phyloP scores from a whole-genome alignment of 1,139 yeast species.

The Kodamaea arcana region DNA sequence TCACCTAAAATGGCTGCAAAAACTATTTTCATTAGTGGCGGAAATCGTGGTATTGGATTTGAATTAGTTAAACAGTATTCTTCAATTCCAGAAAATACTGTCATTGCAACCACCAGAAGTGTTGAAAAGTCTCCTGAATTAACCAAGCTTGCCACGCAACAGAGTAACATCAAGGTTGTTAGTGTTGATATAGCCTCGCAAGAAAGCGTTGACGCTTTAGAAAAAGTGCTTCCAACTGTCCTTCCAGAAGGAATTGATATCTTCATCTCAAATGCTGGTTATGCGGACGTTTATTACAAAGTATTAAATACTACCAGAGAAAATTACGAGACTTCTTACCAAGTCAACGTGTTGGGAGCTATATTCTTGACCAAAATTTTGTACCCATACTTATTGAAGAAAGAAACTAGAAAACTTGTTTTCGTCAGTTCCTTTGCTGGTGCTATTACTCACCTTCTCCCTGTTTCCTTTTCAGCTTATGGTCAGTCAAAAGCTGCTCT shows the following conservation, averaged over 20 bases:
- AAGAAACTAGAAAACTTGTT: constrained; percentile 3
- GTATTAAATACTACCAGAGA: constrained; percentile 2
- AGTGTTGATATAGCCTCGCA: constrained; percentile 5
- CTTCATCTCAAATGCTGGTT: constrained; percentile 5
- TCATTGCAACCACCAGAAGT: constrained; percentile 18
- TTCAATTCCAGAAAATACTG: constrained; percentile 14
- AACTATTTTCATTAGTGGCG: constrained; percentile 21
- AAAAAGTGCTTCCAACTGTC: constrained; percentile 1
- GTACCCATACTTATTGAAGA: constrained; percentile 4
- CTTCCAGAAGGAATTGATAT: constrained; percentile 4
- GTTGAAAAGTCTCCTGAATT: constrained; percentile 10
- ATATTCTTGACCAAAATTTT: constrained; percentile 3
- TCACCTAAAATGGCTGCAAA: background rate
- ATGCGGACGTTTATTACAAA: background rate
- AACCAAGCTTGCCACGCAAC: constrained; percentile 1
- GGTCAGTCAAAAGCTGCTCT: constrained; percentile 28
- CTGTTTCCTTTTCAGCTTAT: constrained; percentile 18
- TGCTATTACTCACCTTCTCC: constrained; percentile 6
- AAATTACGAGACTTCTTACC: constrained; percentile 2
- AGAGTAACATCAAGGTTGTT: constrained; percentile 5
- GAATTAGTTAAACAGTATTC: constrained; percentile 17
- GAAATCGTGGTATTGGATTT: constrained; percentile 30
- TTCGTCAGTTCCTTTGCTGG: constrained; percentile 7
- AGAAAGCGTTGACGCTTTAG: constrained; percentile 22
- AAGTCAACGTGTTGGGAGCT: constrained; percentile 4